Conservation (phyloP, 2,329 filamentous ascomycete genomes). For the Talaromyces sp. region DNA sequence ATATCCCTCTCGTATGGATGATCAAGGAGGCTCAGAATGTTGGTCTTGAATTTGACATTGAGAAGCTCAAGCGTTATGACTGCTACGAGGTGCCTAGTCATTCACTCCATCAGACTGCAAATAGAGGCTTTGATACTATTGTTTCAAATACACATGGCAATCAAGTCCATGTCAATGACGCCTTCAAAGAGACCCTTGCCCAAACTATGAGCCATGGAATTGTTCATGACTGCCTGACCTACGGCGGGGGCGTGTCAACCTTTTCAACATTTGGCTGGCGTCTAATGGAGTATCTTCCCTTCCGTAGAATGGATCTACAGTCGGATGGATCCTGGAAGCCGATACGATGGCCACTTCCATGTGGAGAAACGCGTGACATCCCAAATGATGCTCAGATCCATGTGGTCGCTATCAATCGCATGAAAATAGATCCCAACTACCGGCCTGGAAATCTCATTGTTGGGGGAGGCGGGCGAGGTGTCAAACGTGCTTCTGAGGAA, state of each 20-base stretch:
- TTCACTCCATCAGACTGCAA: slow-evolving; percentile 35
- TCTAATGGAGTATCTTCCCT: slow-evolving; percentile 79
- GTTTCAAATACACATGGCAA: background rate
- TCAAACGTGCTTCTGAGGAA: slow-evolving; percentile 61
- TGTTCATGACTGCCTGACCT: slow-evolving; percentile 73
- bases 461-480: slow-evolving; percentile 74
- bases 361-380: slow-evolving; percentile 78
- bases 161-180: background rate
- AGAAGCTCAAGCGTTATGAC: slow-evolving; percentile 67
- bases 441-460: slow-evolving; percentile 79
- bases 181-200: slow-evolving; percentile 6
- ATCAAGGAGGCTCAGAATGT: slow-evolving; percentile 65
- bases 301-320: slow-evolving; percentile 77
- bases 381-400: slow-evolving; percentile 72
- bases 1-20: slow-evolving; percentile 72
- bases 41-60: slow-evolving; percentile 69
- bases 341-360: slow-evolving; percentile 77
- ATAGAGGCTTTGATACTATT: slow-evolving; percentile 18
- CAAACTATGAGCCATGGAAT: slow-evolving; percentile 38
- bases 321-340: slow-evolving; percentile 75
- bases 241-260: slow-evolving; percentile 59
- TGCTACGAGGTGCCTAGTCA: slow-evolving; percentile 55
- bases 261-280: slow-evolving; percentile 69
- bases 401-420: slow-evolving; percentile 71
- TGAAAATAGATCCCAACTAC: slow-evolving; percentile 66